Evolutionary conservation across 371 early-diverging fungal species (phyloP), one percentile per base, ranked within the genome.

Genomic region (Mortierella sp.): DNA sequence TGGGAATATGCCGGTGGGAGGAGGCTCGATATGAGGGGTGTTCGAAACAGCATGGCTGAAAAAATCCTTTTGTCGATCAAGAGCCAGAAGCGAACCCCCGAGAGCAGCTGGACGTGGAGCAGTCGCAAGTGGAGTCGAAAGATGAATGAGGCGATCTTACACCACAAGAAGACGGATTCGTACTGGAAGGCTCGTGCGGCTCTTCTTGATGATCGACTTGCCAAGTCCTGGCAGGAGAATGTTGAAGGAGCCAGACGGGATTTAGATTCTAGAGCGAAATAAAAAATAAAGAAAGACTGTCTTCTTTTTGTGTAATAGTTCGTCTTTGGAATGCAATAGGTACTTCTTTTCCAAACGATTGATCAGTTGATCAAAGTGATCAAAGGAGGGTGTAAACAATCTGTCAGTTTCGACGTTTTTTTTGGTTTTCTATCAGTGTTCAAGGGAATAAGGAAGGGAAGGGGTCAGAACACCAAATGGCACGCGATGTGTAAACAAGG

Each of bases 401-500:
- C 3, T 58, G 12, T 60, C 32, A 3, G 43, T 27, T 63, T 43
- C 14, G 18, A 7, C 24, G 12, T 12, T 21, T 70, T 56, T 48
- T 46, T 29, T 75, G 7, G 3, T 21, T 38, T 38, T 38, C 4
- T 38, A 2, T 38, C 8, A 1, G 16, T 32, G 35, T 43, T 7
- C 35, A 70, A 68, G 54, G 24, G 10, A 76, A 32, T 10, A 27
- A 12, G 38, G 46, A n/a, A 58, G 38, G 38, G 58, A 43, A n/a
- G 70, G 78, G 29, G 72, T 82, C 82, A 82, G 82, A 82, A 82
- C 72, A 82, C 77, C 82, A 77, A 82, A 82, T 75, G 82, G 82
- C 82, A 77, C 82, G 82, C 82, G 82, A 82, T 82, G 81, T 71
- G 63, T 82, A 75, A 76, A 82, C 82, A 82, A 82, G 82, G 82